Evolutionary conservation across 306 rosid genomes (phyloP).

Genomic region (Gynostemma pentaphyllum): DNA sequence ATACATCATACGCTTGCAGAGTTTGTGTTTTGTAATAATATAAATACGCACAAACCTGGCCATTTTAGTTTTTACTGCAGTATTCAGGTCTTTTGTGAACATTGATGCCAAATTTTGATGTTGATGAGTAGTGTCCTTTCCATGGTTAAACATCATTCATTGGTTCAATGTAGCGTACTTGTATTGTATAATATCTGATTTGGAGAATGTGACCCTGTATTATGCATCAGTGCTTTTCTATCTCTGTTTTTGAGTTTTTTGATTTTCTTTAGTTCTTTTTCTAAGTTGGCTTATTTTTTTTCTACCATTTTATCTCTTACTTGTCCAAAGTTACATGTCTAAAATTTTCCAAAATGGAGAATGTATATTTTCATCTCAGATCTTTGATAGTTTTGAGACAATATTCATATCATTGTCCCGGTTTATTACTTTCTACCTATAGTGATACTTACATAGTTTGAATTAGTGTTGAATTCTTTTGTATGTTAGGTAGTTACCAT

Average conservation of each 20-base stretch:
- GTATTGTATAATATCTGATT: no score
- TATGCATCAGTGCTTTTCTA: not conserved
- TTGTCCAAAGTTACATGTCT: not conserved
- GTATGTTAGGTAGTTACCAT: not conserved
- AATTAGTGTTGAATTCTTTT: not conserved
- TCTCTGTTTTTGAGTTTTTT: not conserved
- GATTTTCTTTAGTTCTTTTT: not conserved
- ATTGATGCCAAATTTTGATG: not conserved
- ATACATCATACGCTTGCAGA: not conserved
- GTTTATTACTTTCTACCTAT: not conserved
- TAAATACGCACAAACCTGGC: not conserved
- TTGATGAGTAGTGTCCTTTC: conserved; percentile 24
- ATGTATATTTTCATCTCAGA: not conserved
- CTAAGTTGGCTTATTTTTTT: not conserved
- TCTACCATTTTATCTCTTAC: not conserved
- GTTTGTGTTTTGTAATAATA: not conserved
- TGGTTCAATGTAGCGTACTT: not conserved
- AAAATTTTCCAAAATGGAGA: not conserved
- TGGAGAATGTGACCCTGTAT: not conserved
- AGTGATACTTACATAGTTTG: not conserved
- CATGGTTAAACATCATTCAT: conserved; percentile 34
- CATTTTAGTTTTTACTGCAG: not conserved
- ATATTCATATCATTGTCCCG: not conserved
- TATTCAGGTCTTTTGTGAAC: not conserved
- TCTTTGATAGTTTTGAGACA: not conserved